A percentile compares a stretch with the other conserved stretches of the same genome.
phyloP scores from a whole-genome alignment of 164 flowering plant species.

The Tetracentron sinense region DNA sequence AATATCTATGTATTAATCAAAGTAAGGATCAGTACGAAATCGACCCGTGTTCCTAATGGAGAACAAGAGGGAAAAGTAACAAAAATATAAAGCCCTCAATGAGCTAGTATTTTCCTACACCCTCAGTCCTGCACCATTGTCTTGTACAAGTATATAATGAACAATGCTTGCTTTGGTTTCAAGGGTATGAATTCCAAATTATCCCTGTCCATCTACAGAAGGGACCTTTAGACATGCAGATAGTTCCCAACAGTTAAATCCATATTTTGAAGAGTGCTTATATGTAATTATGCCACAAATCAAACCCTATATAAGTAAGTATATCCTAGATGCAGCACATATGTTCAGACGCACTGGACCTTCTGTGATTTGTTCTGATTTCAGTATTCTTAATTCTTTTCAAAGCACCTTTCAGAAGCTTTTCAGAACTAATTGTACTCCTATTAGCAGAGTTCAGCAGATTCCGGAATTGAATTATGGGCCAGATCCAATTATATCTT shows the following conservation, averaged over 20 bases:
- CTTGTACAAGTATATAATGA: no score
- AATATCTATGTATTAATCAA: no score
- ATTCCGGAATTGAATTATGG: conserved; percentile 27
- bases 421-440: conserved; percentile 14
- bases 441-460: conserved; percentile 25
- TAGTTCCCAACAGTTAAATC: neutral
- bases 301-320: neutral
- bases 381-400: neutral
- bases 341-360: neutral
- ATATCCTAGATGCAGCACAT: neutral
- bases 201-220: no score
- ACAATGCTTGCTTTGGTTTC: no score
- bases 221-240: no score
- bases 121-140: no score
- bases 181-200: no score
- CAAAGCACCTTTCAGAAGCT: neutral
- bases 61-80: no score
- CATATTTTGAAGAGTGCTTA: neutral
- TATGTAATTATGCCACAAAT: neutral
- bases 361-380: neutral
- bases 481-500: conserved; percentile 36
- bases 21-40: no score
- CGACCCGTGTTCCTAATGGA: no score
- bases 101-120: no score
- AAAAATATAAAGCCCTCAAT: no score